phyloP scores from a whole-genome alignment of 345 rosid genomes.

The Clausena lansium region DNA sequence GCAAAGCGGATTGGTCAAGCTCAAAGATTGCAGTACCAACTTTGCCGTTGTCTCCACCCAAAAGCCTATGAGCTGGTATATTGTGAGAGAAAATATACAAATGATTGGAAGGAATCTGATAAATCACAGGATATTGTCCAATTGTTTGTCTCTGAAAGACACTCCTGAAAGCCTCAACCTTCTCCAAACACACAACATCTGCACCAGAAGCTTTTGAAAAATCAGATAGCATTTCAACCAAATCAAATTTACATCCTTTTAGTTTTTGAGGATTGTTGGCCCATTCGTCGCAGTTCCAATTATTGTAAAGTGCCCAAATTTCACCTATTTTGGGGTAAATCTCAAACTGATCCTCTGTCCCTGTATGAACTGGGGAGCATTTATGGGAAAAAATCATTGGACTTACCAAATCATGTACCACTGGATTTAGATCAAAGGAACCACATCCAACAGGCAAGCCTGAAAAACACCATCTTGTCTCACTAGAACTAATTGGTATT shows the following conservation, averaged over 20 bases:
- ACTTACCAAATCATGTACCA: background rate
- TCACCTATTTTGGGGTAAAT: conserved; percentile 19
- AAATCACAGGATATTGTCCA: background rate
- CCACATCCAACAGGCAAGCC: conserved; percentile 12
- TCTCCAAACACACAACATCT: background rate
- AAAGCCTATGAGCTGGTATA: conserved; percentile 3
- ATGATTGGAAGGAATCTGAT: conserved; percentile 12
- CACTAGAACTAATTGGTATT: background rate
- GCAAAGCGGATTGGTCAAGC: conserved; percentile 14
- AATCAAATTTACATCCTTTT: conserved; percentile 5
- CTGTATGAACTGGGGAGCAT: conserved; percentile 3
- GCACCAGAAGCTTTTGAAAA: conserved; percentile 3
- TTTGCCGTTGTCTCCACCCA: background rate
- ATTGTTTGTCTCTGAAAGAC: conserved; percentile 11
- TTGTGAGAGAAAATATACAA: conserved; percentile 14
- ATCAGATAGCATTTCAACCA: conserved; percentile 14
- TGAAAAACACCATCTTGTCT: background rate
- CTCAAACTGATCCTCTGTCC: background rate
- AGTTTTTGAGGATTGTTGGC: conserved; percentile 6
- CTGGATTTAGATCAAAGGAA: conserved; percentile 2
- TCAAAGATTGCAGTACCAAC: conserved; percentile 1
- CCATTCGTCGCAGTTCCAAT: conserved; percentile 18
- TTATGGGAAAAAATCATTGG: conserved; percentile 15
- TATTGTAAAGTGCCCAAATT: conserved; percentile 24
- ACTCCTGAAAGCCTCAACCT: conserved; percentile 19